Evolutionary conservation across 495 filamentous ascomycete genomes (phyloP).

Genomic region (Lasiosphaeris hirsuta): DNA sequence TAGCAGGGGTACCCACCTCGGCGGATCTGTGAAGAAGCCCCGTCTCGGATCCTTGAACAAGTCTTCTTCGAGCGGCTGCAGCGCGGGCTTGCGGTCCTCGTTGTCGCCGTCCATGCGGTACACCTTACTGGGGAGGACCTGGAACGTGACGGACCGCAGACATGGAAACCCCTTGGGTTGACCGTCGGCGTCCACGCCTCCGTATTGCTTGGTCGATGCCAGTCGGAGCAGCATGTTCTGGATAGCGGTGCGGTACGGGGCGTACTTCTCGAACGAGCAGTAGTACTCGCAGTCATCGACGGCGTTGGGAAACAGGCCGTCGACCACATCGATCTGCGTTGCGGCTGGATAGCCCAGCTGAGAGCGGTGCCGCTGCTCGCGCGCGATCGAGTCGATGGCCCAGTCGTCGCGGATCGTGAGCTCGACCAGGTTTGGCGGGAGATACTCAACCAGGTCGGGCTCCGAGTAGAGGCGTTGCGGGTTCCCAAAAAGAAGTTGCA

Average conservation of each 20-base stretch:
- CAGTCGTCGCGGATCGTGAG: neutral
- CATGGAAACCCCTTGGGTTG: neutral
- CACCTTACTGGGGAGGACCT: neutral
- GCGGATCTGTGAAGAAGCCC: conserved; percentile 3
- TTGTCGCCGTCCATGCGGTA: neutral
- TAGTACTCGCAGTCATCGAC: neutral
- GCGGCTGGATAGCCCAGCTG: neutral
- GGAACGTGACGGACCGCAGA: neutral
- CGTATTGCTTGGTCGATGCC: neutral
- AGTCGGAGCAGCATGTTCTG: conserved; percentile 1
- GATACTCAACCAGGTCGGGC: neutral
- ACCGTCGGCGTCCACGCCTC: neutral
- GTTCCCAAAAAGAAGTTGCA: neutral
- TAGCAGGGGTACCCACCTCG: neutral
- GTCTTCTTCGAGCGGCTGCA: neutral
- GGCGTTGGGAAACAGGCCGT: neutral
- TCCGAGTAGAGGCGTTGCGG: neutral
- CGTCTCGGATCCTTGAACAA: neutral
- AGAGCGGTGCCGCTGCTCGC: neutral
- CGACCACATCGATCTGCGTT: neutral
- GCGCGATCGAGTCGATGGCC: neutral
- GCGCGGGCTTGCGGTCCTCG: neutral
- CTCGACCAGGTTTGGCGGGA: neutral
- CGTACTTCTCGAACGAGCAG: neutral
- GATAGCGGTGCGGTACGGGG: neutral